Evolutionary conservation across 345 rosid genomes (phyloP).

Genomic region (Raphanus sativus): DNA sequence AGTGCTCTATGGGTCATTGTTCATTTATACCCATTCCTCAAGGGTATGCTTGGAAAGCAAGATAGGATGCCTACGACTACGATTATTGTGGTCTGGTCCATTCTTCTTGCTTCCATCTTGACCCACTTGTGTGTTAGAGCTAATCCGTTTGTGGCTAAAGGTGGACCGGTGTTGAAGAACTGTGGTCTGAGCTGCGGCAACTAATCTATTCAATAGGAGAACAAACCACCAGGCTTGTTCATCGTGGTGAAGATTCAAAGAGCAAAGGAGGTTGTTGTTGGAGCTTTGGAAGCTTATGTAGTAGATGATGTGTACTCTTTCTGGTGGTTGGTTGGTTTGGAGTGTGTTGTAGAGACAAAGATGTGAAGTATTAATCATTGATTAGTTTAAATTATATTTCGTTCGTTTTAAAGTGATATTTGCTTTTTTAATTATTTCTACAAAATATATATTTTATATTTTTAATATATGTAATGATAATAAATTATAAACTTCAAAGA

Average conservation of each 20-base stretch:
- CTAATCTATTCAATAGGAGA: conserved; percentile 11
- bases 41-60: conserved; percentile 91
- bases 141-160: conserved; percentile 80
- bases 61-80: conserved; percentile 93
- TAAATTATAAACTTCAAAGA: too few relatives aligned
- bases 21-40: conserved; percentile 91
- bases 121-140: conserved; percentile 89
- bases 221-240: background rate
- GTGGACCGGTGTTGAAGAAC: conserved; percentile 80
- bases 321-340: background rate
- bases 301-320: conserved; percentile 14
- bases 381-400: conserved; percentile 6
- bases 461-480: too few relatives aligned
- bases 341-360: conserved; percentile 24
- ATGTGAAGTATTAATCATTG: conserved; percentile 23
- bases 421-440: too few relatives aligned
- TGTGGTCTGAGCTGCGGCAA: conserved; percentile 87
- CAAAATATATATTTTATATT: too few relatives aligned
- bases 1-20: conserved; percentile 91
- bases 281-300: conserved; percentile 20
- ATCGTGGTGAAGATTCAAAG: background rate
- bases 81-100: conserved; percentile 85
- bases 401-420: too few relatives aligned
- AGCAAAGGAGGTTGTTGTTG: conserved; percentile 8
- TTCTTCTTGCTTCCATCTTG: conserved; percentile 81